Percentiles rank a stretch among this genome's conserved stretches.
These are phyloP conservation scores for Talaromyces sp. DNA, from an alignment of 2,329 filamentous ascomycete genomes.

Conservation along the genomic window DNA sequence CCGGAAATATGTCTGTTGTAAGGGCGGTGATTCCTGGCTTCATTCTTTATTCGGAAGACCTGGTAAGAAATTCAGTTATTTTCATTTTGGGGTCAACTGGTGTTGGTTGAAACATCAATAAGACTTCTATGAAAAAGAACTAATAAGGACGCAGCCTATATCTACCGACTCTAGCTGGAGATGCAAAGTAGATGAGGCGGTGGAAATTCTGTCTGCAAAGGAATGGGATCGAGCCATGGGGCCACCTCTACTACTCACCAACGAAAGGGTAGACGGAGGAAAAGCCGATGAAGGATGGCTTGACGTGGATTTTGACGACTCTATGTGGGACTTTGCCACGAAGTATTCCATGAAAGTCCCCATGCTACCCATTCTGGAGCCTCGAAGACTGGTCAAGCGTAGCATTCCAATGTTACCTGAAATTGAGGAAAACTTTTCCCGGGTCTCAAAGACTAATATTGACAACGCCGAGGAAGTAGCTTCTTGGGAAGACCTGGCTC, in stretches of 20 bases:
- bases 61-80: constrained; percentile 5
- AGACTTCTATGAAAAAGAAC: neutral
- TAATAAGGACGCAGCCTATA: neutral
- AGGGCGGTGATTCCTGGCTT: constrained; percentile 19
- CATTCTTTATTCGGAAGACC: constrained; percentile 16
- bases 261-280: constrained; percentile 16
- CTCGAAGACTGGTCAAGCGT: constrained; percentile 10
- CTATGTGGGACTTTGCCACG: constrained; percentile 8
- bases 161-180: neutral
- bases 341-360: constrained; percentile 14
- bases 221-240: constrained; percentile 21
- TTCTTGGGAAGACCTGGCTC: neutral
- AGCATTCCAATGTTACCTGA: constrained; percentile 14
- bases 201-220: constrained; percentile 14
- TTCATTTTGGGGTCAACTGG: neutral
- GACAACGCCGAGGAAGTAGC: neutral
- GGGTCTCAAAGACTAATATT: neutral
- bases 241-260: constrained; percentile 20
- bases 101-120: too few species aligned
- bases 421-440: constrained; percentile 5
- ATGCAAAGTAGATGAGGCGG: constrained; percentile 11
- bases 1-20: constrained; percentile 20
- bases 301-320: constrained; percentile 12
- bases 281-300: constrained; percentile 13
- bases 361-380: constrained; percentile 15